These are phyloP conservation scores for Punctularia strigosozonata DNA, from an alignment of 768 basidiomycete species.

Conservation along the genomic window DNA sequence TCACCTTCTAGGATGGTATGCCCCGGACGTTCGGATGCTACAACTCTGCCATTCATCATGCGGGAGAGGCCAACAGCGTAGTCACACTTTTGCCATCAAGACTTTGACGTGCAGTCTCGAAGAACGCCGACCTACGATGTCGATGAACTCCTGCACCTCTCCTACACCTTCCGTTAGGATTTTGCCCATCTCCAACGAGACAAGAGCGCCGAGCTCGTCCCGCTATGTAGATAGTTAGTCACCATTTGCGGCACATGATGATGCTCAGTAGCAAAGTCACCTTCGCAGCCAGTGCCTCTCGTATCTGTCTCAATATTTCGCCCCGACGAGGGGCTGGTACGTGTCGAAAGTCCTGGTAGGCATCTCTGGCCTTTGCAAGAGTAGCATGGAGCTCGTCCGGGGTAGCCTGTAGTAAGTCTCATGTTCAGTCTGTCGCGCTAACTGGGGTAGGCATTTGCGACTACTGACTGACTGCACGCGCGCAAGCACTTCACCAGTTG, in stretches of 20 bases:
- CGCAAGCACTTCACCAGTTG: constrained; percentile 79
- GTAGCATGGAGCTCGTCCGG: constrained; percentile 61
- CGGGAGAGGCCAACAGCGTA: constrained; percentile 88
- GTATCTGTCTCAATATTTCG: constrained; percentile 78
- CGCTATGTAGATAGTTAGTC: constrained; percentile 31
- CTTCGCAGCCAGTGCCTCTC: constrained; percentile 71
- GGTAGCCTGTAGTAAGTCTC: constrained; percentile 35
- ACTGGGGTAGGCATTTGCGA: constrained; percentile 1
- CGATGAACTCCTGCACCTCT: constrained; percentile 92
- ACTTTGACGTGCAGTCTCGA: neutral
- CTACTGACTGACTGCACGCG: constrained; percentile 55
- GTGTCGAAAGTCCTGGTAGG: constrained; percentile 56
- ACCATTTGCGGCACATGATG: neutral
- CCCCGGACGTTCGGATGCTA: constrained; percentile 82
- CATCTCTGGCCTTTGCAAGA: constrained; percentile 61
- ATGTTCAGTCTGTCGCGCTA: constrained; percentile 7
- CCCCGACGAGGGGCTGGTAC: constrained; percentile 84
- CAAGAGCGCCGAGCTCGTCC: constrained; percentile 67
- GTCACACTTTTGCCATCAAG: constrained; percentile 53
- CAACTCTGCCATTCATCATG: constrained; percentile 86
- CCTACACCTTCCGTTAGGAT: constrained; percentile 84
- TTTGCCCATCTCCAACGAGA: constrained; percentile 87
- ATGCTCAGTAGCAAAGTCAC: constrained; percentile 23
- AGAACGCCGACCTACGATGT: constrained; percentile 53
- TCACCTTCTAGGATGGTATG: constrained; percentile 85